Conservation (phyloP, 2,329 filamentous ascomycete species). For the Scytalidium lignicola region DNA sequence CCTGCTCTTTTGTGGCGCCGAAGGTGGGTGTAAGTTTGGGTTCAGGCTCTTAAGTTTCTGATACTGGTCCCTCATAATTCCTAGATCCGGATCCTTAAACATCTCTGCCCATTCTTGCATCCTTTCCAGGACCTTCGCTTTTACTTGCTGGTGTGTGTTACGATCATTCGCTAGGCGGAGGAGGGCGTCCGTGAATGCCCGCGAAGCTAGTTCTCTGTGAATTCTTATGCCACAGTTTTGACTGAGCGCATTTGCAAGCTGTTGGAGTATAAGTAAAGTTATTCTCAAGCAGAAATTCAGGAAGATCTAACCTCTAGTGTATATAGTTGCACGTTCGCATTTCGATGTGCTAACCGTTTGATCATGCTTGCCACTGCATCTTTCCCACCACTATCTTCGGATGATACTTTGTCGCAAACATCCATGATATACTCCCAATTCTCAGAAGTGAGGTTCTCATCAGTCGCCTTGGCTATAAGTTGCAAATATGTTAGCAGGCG, state of each 20-base stretch:
- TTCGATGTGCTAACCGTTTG: conserved; percentile 67
- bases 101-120: conserved; percentile 97
- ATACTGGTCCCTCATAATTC: conserved; percentile 96
- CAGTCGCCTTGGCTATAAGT: conserved; percentile 71
- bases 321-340: conserved; percentile 75
- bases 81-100: conserved; percentile 87
- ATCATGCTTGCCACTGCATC: conserved; percentile 68
- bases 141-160: conserved; percentile 95
- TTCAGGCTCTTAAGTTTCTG: conserved; percentile 78
- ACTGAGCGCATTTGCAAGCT: conserved; percentile 66
- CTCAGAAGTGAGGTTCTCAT: conserved; percentile 80
- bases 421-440: conserved; percentile 61
- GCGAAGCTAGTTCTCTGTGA: conserved; percentile 65
- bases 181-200: conserved; percentile 83
- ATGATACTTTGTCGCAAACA: conserved; percentile 35
- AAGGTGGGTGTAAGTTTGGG: conserved; percentile 84
- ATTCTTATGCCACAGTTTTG: conserved; percentile 67
- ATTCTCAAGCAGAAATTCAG: neutral
- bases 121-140: conserved; percentile 91
- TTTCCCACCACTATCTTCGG: conserved; percentile 46
- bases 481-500: conserved; percentile 13
- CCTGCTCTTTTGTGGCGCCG: conserved; percentile 86
- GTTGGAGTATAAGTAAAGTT: conserved; percentile 12
- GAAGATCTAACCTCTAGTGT: conserved; percentile 53
- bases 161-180: conserved; percentile 86